Base-by-base conservation (phyloP, 1,284 basidiomycete species). In the Omphalotus olearius region DNA sequence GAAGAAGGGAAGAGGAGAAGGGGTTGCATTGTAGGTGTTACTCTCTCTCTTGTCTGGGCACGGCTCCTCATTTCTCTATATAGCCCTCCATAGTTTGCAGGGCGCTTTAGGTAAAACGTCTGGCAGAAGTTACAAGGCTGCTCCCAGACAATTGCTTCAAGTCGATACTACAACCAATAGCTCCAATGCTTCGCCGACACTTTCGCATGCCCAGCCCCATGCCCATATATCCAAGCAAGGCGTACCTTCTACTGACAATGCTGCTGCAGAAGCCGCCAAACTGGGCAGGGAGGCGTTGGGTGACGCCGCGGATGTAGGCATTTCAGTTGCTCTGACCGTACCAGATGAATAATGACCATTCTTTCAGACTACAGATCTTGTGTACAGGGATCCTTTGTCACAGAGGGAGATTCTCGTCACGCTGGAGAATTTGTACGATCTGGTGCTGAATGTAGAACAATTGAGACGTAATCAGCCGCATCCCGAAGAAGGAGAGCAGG, bases 91-190 rank as follows among this genome's bases (percentile, higher is more conserved):
- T 60, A 88, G 78, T 57, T 79, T 99, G n/a, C 93, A 97, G 70
- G 96, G 97, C 52, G 96, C 95, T 6, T 78, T 99, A 6, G 97
- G 97, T 2, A 92, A 88, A 66, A 95, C 91, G n/a, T 91, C 88
- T 56, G 88, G 92, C 20, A 76, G 91, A 55, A 93, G 91, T 52
- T 92, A 95, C 64, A 93, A 93, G 66, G 92, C 93, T 33, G 93
- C 93, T n/a, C 97, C 96, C 20, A 83, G 95, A 42, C 96, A 97
- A 59, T 82, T 99, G 39, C 78, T 99, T 4, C 93, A 98, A 67
- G 90, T 99, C 28, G 85, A 89, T 60, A 63, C 73, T 37, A 64
- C 66, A 30, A 73, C 64, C 36, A 65, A 67, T 35, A 73, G 65
- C 42, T 68, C 77, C 25, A 66, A 74, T 3, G 64, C 71, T 1